These are phyloP conservation scores for Cruciata laevipes DNA, from an alignment of 257 asterid species.

Conservation along the genomic window DNA sequence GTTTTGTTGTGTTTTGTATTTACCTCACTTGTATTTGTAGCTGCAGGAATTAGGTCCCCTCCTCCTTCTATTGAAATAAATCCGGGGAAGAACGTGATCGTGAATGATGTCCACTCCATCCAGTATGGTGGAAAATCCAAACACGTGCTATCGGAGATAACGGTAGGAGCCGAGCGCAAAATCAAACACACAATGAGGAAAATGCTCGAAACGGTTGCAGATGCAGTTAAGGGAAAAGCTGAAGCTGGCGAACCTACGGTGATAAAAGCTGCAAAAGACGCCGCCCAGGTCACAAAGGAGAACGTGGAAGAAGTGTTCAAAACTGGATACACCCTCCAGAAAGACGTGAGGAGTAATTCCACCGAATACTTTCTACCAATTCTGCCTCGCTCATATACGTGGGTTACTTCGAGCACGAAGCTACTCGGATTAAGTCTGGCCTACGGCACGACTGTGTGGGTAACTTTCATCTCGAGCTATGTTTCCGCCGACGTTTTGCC, in stretches of 20 bases:
- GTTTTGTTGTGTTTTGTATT: too few relatives aligned
- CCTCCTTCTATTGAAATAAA: too few relatives aligned
- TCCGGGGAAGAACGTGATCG: too few relatives aligned
- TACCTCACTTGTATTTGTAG: too few relatives aligned
- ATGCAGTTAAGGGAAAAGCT: neutral
- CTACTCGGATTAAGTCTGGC: conserved; percentile 55
- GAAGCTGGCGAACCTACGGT: neutral
- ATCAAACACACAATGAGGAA: conserved; percentile 16
- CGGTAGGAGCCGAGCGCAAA: too few relatives aligned
- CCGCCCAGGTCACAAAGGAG: conserved; percentile 3
- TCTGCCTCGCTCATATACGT: conserved; percentile 11
- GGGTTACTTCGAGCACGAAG: conserved; percentile 27
- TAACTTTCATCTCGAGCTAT: conserved; percentile 63
- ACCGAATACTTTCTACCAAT: neutral
- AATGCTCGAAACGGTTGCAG: neutral
- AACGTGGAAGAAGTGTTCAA: conserved; percentile 7
- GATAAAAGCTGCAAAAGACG: conserved; percentile 19
- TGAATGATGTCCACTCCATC: too few relatives aligned
- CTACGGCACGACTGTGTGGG: conserved; percentile 70
- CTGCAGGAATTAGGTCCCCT: too few relatives aligned
- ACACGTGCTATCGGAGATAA: too few relatives aligned
- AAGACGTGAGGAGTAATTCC: conserved; percentile 14
- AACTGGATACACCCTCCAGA: conserved; percentile 11
- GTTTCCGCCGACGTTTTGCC: conserved; percentile 55
- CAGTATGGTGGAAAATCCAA: too few relatives aligned